Evolutionary conservation across 1,284 basidiomycete genomes (phyloP), one percentile per base, ranked within the genome.

Genomic region (Cerioporus squamosus): DNA sequence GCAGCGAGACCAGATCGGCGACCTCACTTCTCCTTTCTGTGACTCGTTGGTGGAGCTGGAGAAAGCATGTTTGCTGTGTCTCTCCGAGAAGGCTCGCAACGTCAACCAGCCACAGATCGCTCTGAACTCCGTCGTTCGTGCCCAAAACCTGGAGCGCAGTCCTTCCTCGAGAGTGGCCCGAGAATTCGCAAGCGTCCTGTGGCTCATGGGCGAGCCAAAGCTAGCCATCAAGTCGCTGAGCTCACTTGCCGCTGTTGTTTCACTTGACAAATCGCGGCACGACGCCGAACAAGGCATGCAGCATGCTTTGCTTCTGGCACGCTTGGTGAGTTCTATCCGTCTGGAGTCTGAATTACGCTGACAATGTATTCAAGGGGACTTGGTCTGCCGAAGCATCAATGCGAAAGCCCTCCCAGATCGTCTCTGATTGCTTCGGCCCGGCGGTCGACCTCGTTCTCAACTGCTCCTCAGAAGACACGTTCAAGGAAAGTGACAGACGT

Each of bases 101-200:
- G 83, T 87, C 1, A 81, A 84, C 46, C 85, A 91, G 55, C 74
- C 86, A 15, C 95, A 98, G 69, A 84, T 93, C 45, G 91, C 97
- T 0, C 77, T 98, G 50, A 98, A 97, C 65, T 88, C 95, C 2
- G 81, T 96, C 31, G 81, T 90, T 15, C 83, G 86, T 29, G 93
- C 94, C 0, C 88, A 90, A 64, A 78, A 77, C 44, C 75, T 97
- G 20, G 85, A 87, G 60, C 70, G 68, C 0, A 60, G 65, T 3
- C 69, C 80, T 1, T 78, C 79, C 1, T 79, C 87, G 15, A 79
- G 85, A 26, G 81, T 91, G n/a, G 82, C 83, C 1, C 80, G 87
- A 67, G 95, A 98, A 71, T 94, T 94, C 65, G 90, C 96, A 2
- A 85, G 90, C 55, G 94, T 98, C 6, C 81, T 98, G 12, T 98